Conservation (phyloP, 768 basidiomycete species). For the Hypholoma fasciculare region DNA sequence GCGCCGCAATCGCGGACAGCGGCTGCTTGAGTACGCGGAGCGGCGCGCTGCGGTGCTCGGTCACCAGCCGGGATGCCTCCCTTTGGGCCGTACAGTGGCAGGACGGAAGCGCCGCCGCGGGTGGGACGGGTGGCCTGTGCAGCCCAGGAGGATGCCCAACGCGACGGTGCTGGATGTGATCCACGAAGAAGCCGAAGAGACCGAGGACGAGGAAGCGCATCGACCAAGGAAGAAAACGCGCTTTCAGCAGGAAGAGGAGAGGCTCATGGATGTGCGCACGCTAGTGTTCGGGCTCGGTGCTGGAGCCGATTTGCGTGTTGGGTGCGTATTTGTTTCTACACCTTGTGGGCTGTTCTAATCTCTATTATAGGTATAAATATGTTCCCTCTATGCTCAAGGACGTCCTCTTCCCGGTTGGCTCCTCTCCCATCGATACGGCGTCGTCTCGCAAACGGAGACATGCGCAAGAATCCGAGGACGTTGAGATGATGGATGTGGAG, state of each 20-base stretch:
- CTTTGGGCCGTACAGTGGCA: slow-evolving; percentile 30
- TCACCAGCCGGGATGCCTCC: slow-evolving; percentile 19
- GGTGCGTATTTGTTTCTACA: slow-evolving; percentile 33
- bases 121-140: slow-evolving; percentile 31
- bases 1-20: slow-evolving; percentile 62
- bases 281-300: slow-evolving; percentile 47
- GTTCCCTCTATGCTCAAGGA: slow-evolving; percentile 40
- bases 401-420: slow-evolving; percentile 42
- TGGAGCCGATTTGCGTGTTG: slow-evolving; percentile 38
- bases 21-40: slow-evolving; percentile 65
- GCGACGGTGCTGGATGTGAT: slow-evolving; percentile 41
- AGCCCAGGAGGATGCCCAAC: slow-evolving; percentile 34
- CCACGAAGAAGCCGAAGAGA: slow-evolving; percentile 34
- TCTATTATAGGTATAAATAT: slow-evolving; percentile 50
- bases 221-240: slow-evolving; percentile 20
- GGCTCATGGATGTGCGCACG: slow-evolving; percentile 45
- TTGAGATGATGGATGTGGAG: slow-evolving; percentile 23
- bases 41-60: slow-evolving; percentile 53
- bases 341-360: not conserved
- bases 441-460: slow-evolving; percentile 38
- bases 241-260: slow-evolving; percentile 37
- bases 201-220: slow-evolving; percentile 22
- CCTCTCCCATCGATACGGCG: slow-evolving; percentile 16
- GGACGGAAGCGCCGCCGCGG: slow-evolving; percentile 45
- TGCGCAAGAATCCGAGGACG: slow-evolving; percentile 20